These are phyloP conservation scores for Monosporascus sp. DNA, from an alignment of 2,329 filamentous ascomycete species.

Conservation along the genomic window DNA sequence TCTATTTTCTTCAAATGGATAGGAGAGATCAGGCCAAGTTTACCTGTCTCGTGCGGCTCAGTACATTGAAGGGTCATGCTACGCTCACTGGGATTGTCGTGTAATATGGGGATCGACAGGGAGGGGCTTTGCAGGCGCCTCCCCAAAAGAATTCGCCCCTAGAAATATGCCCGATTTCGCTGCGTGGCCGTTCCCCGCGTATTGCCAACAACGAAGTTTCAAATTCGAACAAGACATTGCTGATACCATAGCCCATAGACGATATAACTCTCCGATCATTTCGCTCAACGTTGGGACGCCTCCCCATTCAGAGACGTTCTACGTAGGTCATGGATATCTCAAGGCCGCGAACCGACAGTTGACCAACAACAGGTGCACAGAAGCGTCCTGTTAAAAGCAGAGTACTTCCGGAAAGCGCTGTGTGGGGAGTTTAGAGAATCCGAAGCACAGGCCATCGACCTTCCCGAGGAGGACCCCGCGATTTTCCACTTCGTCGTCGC, in stretches of 20 bases:
- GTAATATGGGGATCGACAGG: too few relatives aligned
- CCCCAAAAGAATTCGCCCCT: too few relatives aligned
- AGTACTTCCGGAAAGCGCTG: slow-evolving; percentile 45
- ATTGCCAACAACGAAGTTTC: neutral
- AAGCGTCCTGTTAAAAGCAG: slow-evolving; percentile 38
- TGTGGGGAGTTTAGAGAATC: slow-evolving; percentile 43
- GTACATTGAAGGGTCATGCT: too few relatives aligned
- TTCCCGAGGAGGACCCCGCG: slow-evolving; percentile 46
- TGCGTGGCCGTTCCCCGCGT: too few relatives aligned
- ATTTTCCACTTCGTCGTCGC: slow-evolving; percentile 47
- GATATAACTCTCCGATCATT: slow-evolving; percentile 41
- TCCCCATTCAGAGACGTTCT: slow-evolving; percentile 39
- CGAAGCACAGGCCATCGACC: slow-evolving; percentile 38
- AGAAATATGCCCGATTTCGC: too few relatives aligned
- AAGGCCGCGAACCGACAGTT: slow-evolving; percentile 6
- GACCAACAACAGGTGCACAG: slow-evolving; percentile 35
- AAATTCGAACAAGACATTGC: slow-evolving; percentile 3
- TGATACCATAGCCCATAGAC: slow-evolving; percentile 23
- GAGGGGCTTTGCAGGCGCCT: too few relatives aligned
- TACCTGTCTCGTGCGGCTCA: too few relatives aligned
- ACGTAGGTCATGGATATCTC: slow-evolving; percentile 22
- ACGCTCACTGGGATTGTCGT: too few relatives aligned
- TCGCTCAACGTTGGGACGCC: slow-evolving; percentile 37
- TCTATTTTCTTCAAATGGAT: neutral
- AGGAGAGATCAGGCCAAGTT: neutral